phyloP scores from a whole-genome alignment of 2,329 filamentous ascomycete species.

The Ascochyta clinopodiicola region DNA sequence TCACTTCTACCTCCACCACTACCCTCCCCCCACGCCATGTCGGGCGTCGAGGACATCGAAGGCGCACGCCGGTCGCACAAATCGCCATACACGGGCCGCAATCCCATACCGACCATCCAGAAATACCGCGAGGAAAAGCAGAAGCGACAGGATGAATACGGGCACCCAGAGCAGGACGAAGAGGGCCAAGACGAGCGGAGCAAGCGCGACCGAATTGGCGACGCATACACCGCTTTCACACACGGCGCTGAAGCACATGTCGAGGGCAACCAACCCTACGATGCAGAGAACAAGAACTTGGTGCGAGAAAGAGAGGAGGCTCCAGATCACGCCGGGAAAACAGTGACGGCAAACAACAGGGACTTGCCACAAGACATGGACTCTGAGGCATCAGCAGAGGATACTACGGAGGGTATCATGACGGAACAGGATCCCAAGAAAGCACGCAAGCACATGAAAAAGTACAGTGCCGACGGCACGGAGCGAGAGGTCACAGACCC shows the following conservation, averaged over 20 bases:
- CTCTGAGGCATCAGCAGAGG: conserved; percentile 35
- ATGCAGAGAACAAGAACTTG: conserved; percentile 47
- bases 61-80: conserved; percentile 46
- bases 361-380: conserved; percentile 28
- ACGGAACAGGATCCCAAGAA: conserved; percentile 52
- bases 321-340: conserved; percentile 42
- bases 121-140: conserved; percentile 57
- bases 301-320: conserved; percentile 34
- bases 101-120: conserved; percentile 56
- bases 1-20: background rate
- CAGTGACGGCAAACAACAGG: conserved; percentile 21
- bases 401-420: conserved; percentile 54
- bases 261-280: conserved; percentile 39
- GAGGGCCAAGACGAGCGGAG: conserved; percentile 34
- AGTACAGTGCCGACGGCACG: conserved; percentile 55
- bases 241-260: conserved; percentile 35
- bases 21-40: conserved; percentile 35
- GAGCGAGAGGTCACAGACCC: conserved; percentile 73
- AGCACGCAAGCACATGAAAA: conserved; percentile 58
- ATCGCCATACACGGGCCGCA: conserved; percentile 52
- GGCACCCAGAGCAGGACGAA: conserved; percentile 27
- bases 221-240: conserved; percentile 45
- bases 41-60: conserved; percentile 53
- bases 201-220: conserved; percentile 45
- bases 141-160: conserved; percentile 47